A percentile compares a stretch with the other conserved stretches of the same genome.
These are phyloP conservation scores for Erysimum pusillum DNA, from an alignment of 441 rosid genomes.

Conservation along the genomic window DNA sequence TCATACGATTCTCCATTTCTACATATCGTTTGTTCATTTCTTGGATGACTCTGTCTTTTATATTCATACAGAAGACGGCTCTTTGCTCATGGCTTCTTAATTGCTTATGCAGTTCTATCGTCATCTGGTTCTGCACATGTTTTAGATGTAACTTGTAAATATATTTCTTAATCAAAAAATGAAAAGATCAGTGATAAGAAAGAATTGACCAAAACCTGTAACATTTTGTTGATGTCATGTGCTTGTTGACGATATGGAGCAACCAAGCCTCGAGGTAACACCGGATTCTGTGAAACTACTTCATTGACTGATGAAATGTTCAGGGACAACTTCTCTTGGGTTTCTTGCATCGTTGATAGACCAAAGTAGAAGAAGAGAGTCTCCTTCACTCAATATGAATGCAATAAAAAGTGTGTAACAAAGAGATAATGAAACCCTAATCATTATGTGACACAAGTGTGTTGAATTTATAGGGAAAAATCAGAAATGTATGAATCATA, in stretches of 20 bases:
- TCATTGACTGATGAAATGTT: not conserved
- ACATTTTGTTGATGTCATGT: not conserved
- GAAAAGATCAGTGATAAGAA: not conserved
- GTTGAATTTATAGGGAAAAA: slow-evolving; percentile 24
- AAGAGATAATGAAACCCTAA: not conserved
- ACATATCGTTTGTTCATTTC: not conserved
- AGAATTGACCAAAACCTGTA: not conserved
- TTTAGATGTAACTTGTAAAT: no score
- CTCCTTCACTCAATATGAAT: not conserved
- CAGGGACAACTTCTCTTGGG: not conserved
- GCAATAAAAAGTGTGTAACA: no score
- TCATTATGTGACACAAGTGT: accelerated
- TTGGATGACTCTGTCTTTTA: slow-evolving; percentile 6
- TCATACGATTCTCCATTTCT: not conserved
- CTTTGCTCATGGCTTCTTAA: not conserved
- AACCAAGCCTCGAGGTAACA: not conserved
- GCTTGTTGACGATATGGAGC: slow-evolving; percentile 21
- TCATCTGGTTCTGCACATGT: slow-evolving; percentile 7
- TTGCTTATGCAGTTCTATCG: not conserved
- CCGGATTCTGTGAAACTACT: not conserved
- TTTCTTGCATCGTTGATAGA: slow-evolving; percentile 1
- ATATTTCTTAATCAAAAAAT: not conserved
- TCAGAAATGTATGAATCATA: not conserved
- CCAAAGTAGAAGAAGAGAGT: not conserved
- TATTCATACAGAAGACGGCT: not conserved